A percentile compares a stretch with the other conserved stretches of the same genome.
Conservation (phyloP, 805 yeast species). For the Lachancea dasiensis region DNA sequence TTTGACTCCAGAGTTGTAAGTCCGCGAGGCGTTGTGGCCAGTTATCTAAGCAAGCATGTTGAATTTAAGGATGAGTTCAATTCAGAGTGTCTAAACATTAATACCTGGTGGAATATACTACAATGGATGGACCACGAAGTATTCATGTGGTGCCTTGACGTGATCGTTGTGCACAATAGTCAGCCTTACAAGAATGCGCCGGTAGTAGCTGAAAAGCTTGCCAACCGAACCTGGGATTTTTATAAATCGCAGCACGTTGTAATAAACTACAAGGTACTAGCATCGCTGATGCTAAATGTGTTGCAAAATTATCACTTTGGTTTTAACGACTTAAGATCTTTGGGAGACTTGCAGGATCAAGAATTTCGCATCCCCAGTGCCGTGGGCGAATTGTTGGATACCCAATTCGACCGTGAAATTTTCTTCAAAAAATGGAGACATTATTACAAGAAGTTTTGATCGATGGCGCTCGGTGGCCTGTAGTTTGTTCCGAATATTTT, state of each 20-base stretch:
- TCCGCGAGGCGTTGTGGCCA: slow-evolving; percentile 32
- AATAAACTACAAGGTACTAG: slow-evolving; percentile 37
- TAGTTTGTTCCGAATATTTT: background rate
- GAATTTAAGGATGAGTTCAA: slow-evolving; percentile 31
- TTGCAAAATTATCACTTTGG: slow-evolving; percentile 49
- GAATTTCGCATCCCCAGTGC: slow-evolving; percentile 28
- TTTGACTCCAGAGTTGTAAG: slow-evolving; percentile 27
- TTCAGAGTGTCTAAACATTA: slow-evolving; percentile 25
- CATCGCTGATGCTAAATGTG: slow-evolving; percentile 37
- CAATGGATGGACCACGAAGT: slow-evolving; percentile 29
- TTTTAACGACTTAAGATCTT: slow-evolving; percentile 32
- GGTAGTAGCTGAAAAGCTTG: slow-evolving; percentile 19
- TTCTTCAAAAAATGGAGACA: slow-evolving; percentile 33
- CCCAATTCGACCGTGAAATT: slow-evolving; percentile 18
- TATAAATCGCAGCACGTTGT: slow-evolving; percentile 32
- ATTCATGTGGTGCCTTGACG: slow-evolving; percentile 33
- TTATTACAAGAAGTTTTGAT: slow-evolving; percentile 30
- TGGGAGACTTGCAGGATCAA: slow-evolving; percentile 23
- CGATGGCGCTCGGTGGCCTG: background rate
- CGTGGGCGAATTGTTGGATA: slow-evolving; percentile 19
- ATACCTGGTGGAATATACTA: slow-evolving; percentile 31
- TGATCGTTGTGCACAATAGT: slow-evolving; percentile 30
- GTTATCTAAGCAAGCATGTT: slow-evolving; percentile 25
- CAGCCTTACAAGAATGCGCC: slow-evolving; percentile 34
- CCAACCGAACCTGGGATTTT: slow-evolving; percentile 27